phyloP scores from a whole-genome alignment of 179 eudicot species.

The Heliamphora pulchella region DNA sequence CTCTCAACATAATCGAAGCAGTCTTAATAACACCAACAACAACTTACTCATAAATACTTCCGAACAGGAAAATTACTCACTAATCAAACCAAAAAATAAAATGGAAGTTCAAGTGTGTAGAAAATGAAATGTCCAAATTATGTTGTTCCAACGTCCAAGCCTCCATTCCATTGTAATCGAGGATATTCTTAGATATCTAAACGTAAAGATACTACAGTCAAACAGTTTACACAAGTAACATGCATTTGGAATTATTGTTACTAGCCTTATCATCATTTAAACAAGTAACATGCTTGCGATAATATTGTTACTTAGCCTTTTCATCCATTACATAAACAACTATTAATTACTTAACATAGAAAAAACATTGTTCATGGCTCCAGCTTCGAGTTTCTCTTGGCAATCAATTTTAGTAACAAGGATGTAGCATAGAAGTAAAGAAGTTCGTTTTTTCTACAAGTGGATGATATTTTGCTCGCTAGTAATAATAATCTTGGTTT shows the following conservation, averaged over 20 bases:
- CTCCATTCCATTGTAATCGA: not conserved
- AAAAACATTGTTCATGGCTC: not conserved
- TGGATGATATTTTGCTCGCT: too few species aligned
- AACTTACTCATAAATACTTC: not conserved
- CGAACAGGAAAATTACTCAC: not conserved
- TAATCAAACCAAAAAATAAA: not conserved
- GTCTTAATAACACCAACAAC: not conserved
- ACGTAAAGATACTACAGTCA: not conserved
- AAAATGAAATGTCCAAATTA: not conserved
- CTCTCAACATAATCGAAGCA: not conserved
- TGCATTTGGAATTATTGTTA: not conserved
- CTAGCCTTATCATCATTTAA: too few species aligned
- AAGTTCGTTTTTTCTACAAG: too few species aligned
- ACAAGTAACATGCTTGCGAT: too few species aligned
- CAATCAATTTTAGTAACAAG: not conserved
- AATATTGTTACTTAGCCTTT: too few species aligned
- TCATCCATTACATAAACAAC: too few species aligned
- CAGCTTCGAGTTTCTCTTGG: not conserved
- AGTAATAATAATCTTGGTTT: too few species aligned
- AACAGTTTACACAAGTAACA: slow-evolving; percentile 2
- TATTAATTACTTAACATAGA: not conserved
- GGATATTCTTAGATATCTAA: not conserved
- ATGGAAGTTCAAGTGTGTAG: not conserved
- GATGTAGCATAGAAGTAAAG: too few species aligned
- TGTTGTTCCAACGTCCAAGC: not conserved